Evolutionary conservation across 441 rosid genomes (phyloP).

Genomic region (Gossypium davidsonii): DNA sequence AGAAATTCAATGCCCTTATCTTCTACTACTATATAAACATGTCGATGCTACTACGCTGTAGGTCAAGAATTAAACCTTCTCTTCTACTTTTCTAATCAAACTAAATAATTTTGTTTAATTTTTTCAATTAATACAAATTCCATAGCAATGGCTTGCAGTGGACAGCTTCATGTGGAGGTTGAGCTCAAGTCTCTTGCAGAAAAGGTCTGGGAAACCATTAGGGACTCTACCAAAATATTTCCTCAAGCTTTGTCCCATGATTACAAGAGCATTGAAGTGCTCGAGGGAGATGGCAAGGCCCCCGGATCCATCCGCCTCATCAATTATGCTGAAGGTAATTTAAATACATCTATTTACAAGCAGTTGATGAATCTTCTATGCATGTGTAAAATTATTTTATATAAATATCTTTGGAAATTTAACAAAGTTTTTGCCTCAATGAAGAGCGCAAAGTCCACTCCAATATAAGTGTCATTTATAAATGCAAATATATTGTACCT

Average conservation of each 20-base stretch:
- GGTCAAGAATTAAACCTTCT: background rate
- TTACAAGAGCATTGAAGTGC: slow-evolving; percentile 68
- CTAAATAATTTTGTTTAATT: background rate
- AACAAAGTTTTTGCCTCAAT: background rate
- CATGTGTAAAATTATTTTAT: background rate
- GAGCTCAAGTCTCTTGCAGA: slow-evolving; percentile 62
- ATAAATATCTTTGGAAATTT: background rate
- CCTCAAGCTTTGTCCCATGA: slow-evolving; percentile 67
- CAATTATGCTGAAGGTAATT: slow-evolving; percentile 51
- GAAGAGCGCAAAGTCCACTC: too few species aligned
- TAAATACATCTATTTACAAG: too few species aligned
- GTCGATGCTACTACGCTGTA: background rate
- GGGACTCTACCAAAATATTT: slow-evolving; percentile 53
- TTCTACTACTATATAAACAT: slow-evolving; percentile 9
- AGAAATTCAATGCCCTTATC: slow-evolving; percentile 28
- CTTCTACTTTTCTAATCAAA: background rate
- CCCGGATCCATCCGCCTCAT: slow-evolving; percentile 71
- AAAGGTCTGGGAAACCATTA: slow-evolving; percentile 56
- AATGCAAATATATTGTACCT: background rate
- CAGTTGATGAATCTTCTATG: background rate
- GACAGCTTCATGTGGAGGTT: slow-evolving; percentile 61
- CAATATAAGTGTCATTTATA: background rate
- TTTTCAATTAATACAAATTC: background rate
- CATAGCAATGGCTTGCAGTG: slow-evolving; percentile 45
- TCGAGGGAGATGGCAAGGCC: slow-evolving; percentile 75